Percentiles rank a stretch among this genome's conserved stretches.
Evolutionary conservation across 2,329 filamentous ascomycete species (phyloP).

Genomic region (Ramularia endophylla): DNA sequence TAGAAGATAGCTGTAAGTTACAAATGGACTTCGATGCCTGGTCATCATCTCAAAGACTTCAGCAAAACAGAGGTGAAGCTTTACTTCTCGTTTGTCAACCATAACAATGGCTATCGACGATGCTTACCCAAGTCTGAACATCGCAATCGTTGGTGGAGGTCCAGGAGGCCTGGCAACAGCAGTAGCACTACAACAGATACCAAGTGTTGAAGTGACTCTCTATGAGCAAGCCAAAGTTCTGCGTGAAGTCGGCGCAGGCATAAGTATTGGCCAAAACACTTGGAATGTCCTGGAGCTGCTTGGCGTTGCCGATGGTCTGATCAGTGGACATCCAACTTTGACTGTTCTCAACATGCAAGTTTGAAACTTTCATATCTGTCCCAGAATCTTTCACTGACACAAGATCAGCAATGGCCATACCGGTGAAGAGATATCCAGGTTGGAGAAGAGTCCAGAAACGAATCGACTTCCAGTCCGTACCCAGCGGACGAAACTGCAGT

Average conservation of each 20-base stretch:
- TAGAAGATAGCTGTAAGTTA: too few species aligned
- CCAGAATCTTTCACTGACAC: not conserved
- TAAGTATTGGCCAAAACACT: slow-evolving; percentile 42
- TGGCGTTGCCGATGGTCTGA: slow-evolving; percentile 36
- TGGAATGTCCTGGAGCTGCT: slow-evolving; percentile 45
- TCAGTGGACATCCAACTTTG: slow-evolving; percentile 19
- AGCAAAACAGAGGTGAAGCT: too few species aligned
- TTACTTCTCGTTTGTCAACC: too few species aligned
- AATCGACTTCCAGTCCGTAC: too few species aligned
- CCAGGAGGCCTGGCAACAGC: too few species aligned
- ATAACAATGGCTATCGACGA: too few species aligned
- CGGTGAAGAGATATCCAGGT: slow-evolving; percentile 12
- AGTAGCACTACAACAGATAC: slow-evolving; percentile 40
- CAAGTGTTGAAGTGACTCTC: slow-evolving; percentile 38
- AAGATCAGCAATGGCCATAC: slow-evolving; percentile 15
- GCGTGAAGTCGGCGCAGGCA: slow-evolving; percentile 45
- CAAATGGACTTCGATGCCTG: too few species aligned
- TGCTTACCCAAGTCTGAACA: too few species aligned
- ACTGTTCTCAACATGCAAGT: slow-evolving; percentile 13
- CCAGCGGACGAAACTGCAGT: too few species aligned
- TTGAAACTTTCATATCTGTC: not conserved
- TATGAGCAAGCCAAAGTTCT: slow-evolving; percentile 43
- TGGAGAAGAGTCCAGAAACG: too few species aligned
- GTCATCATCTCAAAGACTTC: too few species aligned
- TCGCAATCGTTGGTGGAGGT: too few species aligned